phyloP scores from a whole-genome alignment of 164 flowering plant species.

The Annona cherimola region DNA sequence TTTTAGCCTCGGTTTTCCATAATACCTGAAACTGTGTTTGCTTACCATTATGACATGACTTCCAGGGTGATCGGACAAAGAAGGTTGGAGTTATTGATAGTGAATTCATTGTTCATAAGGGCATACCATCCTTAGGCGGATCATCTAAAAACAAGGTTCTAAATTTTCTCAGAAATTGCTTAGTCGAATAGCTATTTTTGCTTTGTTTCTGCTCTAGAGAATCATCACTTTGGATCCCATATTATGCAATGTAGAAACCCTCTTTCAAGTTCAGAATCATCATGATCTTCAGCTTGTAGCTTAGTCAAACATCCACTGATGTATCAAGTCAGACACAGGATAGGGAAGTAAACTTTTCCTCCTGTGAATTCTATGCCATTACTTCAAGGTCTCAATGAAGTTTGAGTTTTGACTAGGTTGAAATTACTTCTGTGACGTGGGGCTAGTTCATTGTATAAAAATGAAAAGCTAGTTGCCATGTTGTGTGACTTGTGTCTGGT shows the following conservation, averaged over 20 bases:
- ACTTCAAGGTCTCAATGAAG: background rate
- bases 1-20: no score
- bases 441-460: background rate
- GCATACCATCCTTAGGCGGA: slow-evolving; percentile 69
- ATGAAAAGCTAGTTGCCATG: background rate
- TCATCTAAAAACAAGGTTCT: slow-evolving; percentile 32
- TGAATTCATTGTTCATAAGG: slow-evolving; percentile 66
- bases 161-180: background rate
- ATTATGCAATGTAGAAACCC: background rate
- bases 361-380: background rate
- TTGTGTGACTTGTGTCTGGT: background rate
- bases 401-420: background rate
- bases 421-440: background rate
- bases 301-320: background rate
- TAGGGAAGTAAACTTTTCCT: background rate
- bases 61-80: slow-evolving; percentile 69
- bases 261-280: background rate
- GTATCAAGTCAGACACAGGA: background rate
- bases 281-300: background rate
- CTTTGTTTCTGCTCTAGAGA: no score
- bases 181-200: background rate
- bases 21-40: background rate
- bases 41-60: background rate
- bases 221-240: background rate
- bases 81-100: slow-evolving; percentile 78